Evolutionary conservation across 306 rosid genomes (phyloP), one percentile per base, ranked within the genome.

Genomic region (Clitoria ternatea): DNA sequence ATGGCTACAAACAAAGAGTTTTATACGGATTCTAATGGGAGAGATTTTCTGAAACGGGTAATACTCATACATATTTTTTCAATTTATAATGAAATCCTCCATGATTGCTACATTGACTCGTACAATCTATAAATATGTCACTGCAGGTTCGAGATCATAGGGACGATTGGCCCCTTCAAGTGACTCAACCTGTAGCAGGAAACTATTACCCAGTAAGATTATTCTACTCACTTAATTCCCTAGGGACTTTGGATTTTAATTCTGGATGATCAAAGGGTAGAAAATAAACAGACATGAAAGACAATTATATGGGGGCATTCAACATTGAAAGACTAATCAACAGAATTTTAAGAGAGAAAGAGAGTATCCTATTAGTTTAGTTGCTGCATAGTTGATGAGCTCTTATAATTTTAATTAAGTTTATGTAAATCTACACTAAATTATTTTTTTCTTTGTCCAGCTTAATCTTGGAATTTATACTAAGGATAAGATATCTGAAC

Each of bases 11-110:
- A 88, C 78, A 80, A 86, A 81, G 85, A 54, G 80, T 93, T 90
- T 32, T 88, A 82, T 73, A 90, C 98, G 13, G 97, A 93, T 78
- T 90, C 97, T 6, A 93, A 93, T 7, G 98, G 96, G 54, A 84
- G 98, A 74, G 98, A 93, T 72, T 90, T 93, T 83, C 81, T 93
- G 10, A 81, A 93, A 80, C 76, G 98, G 86, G 98, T 88, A 82
- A 73, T 19, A 45, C 39, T 6, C 7, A 14, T 47, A 18, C 73
- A 36, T 3, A 22, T 8, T 68, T 65, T 17, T 61, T 52, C 6
- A 14, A 0, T 47, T 24, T 33, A 53, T 47, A 14, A 39, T 70
- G 69, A 33, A 66, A 37, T 53, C 7, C 37, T n/a, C 18, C 30
- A 48, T 37, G 12, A 17, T 15, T 57, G 43, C 32, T 39, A 15